Evolutionary conservation across 192 early-diverging fungal species (phyloP).

Genomic region (Umbelopsis vinacea): DNA sequence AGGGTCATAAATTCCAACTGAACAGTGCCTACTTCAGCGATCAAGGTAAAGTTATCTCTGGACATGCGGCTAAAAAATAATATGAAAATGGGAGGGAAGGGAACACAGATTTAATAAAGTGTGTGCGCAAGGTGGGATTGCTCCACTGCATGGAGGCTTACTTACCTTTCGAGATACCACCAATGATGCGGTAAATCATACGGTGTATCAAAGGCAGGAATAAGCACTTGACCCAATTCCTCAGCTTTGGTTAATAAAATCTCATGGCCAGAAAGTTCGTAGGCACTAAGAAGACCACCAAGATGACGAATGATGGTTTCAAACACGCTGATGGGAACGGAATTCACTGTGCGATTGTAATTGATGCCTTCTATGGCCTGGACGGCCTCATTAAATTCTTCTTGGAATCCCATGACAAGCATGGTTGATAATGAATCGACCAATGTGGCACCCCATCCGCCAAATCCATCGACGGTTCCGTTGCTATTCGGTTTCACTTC

Average conservation of each 20-base stretch:
- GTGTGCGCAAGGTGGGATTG: not conserved
- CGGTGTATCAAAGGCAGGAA: constrained; percentile 73
- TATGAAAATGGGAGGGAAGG: not conserved
- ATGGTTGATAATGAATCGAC: constrained; percentile 89
- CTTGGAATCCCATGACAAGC: constrained; percentile 78
- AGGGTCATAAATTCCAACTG: constrained; percentile 87
- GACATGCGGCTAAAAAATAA: not conserved
- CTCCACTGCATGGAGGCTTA: constrained; percentile 9
- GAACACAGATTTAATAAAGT: not conserved
- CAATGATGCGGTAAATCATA: constrained; percentile 67
- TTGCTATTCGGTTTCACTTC: constrained; percentile 55
- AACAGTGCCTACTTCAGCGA: constrained; percentile 40
- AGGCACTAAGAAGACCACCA: constrained; percentile 83
- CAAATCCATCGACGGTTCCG: constrained; percentile 36
- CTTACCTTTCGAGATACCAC: constrained; percentile 52
- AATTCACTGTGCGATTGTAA: constrained; percentile 45
- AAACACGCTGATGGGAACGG: constrained; percentile 66
- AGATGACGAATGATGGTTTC: constrained; percentile 81
- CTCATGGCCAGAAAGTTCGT: constrained; percentile 76
- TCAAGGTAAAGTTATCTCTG: constrained; percentile 9
- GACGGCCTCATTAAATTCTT: constrained; percentile 74
- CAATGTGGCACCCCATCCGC: constrained; percentile 74
- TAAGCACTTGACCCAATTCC: constrained; percentile 64
- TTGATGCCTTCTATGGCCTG: constrained; percentile 57
- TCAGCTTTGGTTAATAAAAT: constrained; percentile 71